phyloP scores from a whole-genome alignment of 2,329 filamentous ascomycete genomes.

The Arthrobotrys conoides region DNA sequence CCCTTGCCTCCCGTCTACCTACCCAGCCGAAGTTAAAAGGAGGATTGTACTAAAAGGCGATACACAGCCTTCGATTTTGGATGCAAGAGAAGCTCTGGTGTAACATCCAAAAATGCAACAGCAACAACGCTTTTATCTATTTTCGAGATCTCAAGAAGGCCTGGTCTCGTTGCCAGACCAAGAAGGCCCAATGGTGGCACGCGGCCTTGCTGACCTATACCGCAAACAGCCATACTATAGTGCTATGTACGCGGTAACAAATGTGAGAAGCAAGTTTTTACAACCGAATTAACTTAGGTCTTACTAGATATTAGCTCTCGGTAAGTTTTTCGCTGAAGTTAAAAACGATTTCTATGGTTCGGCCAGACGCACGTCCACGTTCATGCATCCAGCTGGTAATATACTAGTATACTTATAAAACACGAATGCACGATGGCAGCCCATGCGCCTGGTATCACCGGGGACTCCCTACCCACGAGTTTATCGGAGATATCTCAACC shows the following conservation, averaged over 20 bases:
- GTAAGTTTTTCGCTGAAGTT: too few relatives aligned
- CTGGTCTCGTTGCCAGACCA: too few relatives aligned
- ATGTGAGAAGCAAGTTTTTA: too few relatives aligned
- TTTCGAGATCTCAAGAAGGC: neutral
- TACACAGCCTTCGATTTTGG: neutral
- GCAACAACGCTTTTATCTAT: slow-evolving; percentile 3
- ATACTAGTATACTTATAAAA: neutral
- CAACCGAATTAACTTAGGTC: too few relatives aligned
- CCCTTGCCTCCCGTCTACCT: neutral
- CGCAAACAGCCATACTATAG: too few relatives aligned
- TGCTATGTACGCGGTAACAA: too few relatives aligned
- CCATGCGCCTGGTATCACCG: too few relatives aligned
- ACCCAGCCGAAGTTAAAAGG: neutral
- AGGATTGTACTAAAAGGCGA: neutral
- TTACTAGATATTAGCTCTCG: too few relatives aligned
- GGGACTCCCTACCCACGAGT: neutral
- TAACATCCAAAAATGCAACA: slow-evolving; percentile 6
- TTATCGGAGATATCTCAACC: neutral
- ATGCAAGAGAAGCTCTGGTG: neutral
- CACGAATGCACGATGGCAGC: neutral
- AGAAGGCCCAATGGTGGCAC: too few relatives aligned
- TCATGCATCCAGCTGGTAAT: neutral
- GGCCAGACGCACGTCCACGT: neutral
- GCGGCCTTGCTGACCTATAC: too few relatives aligned
- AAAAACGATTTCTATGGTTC: too few relatives aligned